phyloP scores from a whole-genome alignment of 495 filamentous ascomycete genomes.

The Penicillium robsamsonii region DNA sequence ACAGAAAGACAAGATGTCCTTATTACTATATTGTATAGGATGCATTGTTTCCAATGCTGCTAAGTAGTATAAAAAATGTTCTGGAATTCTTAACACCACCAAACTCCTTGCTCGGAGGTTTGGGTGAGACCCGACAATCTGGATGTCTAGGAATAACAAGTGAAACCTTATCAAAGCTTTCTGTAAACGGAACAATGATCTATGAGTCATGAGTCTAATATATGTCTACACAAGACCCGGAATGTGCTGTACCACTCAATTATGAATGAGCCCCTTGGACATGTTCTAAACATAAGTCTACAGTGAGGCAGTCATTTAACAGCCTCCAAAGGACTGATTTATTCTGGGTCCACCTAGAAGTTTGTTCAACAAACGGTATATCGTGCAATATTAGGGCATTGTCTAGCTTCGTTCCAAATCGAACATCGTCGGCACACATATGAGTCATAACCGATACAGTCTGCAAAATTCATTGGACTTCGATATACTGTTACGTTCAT shows the following conservation, averaged over 20 bases:
- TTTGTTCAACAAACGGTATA: neutral
- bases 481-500: neutral
- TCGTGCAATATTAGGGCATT: neutral
- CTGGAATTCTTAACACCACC: neutral
- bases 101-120: neutral
- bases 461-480: neutral
- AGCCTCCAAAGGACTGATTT: neutral
- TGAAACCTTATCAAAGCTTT: neutral
- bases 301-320: neutral
- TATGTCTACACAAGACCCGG: neutral
- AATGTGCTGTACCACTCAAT: neutral
- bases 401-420: constrained; percentile 17
- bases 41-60: neutral
- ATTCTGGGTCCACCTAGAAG: neutral
- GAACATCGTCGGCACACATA: constrained; percentile 1
- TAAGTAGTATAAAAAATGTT: neutral
- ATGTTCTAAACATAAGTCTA: neutral
- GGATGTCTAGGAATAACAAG: neutral
- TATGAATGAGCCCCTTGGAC: neutral
- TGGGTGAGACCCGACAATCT: neutral
- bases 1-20: too few species aligned
- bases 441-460: constrained; percentile 16
- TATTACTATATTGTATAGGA: neutral
- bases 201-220: neutral
- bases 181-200: neutral